phyloP scores from a whole-genome alignment of 441 rosid genomes.

The Daphne laureola region DNA sequence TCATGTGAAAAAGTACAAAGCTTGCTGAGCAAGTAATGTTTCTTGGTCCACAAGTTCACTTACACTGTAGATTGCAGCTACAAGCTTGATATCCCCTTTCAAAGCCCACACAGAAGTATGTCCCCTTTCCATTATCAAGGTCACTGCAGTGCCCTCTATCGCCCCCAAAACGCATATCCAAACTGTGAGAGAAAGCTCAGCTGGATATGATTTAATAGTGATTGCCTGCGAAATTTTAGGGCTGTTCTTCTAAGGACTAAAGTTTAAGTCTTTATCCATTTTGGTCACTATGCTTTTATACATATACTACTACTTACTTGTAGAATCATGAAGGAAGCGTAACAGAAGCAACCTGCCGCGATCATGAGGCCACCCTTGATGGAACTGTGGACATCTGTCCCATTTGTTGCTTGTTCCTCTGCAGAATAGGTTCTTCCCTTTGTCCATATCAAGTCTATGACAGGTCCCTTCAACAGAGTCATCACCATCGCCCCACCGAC shows the following conservation, averaged over 20 bases:
- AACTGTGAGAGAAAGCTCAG: constrained; percentile 64
- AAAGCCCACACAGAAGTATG: constrained; percentile 45
- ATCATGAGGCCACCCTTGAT: constrained; percentile 65
- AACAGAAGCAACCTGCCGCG: constrained; percentile 57
- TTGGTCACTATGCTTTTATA: too few species aligned
- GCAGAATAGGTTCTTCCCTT: constrained; percentile 19
- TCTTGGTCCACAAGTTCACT: constrained; percentile 17
- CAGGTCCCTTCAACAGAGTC: constrained; percentile 64
- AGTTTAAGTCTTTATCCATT: neutral
- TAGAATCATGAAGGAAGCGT: constrained; percentile 63
- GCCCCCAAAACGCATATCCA: constrained; percentile 79
- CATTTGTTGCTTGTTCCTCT: constrained; percentile 26
- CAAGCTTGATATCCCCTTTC: constrained; percentile 61
- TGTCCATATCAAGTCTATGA: constrained; percentile 47
- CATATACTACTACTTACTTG: constrained; percentile 30
- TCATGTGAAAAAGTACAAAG: neutral
- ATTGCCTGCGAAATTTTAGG: constrained; percentile 28
- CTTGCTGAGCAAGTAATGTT: too few species aligned
- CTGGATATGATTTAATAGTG: constrained; percentile 54
- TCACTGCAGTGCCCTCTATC: constrained; percentile 42
- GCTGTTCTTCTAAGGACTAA: neutral
- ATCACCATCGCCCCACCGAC: constrained; percentile 81
- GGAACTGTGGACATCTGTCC: constrained; percentile 35
- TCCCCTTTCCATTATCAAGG: constrained; percentile 50
- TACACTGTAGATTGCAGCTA: constrained; percentile 66